These are phyloP conservation scores for Dioscorea dumetorum DNA, from an alignment of 106 monocot genomes.

Conservation along the genomic window DNA sequence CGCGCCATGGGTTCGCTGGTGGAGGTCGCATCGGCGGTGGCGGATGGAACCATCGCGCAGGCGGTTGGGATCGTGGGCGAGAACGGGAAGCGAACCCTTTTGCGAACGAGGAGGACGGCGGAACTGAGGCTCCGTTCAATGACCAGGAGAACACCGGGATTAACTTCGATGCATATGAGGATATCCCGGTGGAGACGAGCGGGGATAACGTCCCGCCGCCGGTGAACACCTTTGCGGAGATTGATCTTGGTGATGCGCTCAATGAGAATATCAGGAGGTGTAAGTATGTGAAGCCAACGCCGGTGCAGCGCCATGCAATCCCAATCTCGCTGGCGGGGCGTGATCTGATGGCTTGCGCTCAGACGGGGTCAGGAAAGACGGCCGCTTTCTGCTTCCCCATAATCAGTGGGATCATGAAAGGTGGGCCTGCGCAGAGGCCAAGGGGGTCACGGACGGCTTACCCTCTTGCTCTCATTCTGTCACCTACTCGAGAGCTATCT, in stretches of 20 bases:
- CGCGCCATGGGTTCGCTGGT: conserved; percentile 9
- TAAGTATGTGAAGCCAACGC: conserved; percentile 73
- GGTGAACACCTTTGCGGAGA: conserved; percentile 66
- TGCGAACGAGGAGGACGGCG: conserved; percentile 35
- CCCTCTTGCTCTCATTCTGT: conserved; percentile 59
- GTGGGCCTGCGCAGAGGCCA: conserved; percentile 31
- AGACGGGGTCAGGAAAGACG: conserved; percentile 79
- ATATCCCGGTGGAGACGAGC: conserved; percentile 68
- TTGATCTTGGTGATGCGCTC: conserved; percentile 60
- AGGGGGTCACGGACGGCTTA: conserved; percentile 45
- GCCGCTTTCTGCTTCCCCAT: conserved; percentile 83
- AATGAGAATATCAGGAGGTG: conserved; percentile 75
- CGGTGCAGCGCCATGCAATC: conserved; percentile 73
- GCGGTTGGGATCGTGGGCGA: conserved; percentile 44
- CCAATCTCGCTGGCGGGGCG: conserved; percentile 56
- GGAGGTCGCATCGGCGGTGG: conserved; percentile 18
- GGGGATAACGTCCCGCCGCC: conserved; percentile 53
- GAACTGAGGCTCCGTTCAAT: conserved; percentile 7
- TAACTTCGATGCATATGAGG: conserved; percentile 78
- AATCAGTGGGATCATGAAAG: conserved; percentile 65
- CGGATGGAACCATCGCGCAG: conserved; percentile 36
- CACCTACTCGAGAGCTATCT: conserved; percentile 68
- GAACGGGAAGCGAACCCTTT: conserved; percentile 49
- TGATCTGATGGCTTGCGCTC: conserved; percentile 85
- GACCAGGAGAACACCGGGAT: conserved; percentile 49